These are phyloP conservation scores for Aspergillus ellipticus DNA, from an alignment of 495 filamentous ascomycete genomes.

Conservation along the genomic window DNA sequence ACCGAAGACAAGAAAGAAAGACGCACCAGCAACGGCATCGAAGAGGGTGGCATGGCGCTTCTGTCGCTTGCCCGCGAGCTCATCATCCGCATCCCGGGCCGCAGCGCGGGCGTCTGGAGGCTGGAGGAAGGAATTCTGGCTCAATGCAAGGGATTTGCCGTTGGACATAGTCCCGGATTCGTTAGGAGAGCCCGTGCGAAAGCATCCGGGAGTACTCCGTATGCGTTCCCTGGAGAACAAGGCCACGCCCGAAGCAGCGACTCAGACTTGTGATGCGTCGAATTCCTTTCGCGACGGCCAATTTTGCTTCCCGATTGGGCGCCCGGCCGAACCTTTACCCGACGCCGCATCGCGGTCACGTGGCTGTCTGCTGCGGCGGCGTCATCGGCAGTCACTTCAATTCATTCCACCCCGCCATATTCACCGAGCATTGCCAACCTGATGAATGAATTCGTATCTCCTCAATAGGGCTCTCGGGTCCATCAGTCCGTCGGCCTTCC, in stretches of 20 bases:
- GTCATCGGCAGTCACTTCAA: no score
- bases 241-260: no score
- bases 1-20: neutral
- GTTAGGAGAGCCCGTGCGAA: neutral
- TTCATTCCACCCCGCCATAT: neutral
- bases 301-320: neutral
- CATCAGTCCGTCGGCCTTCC: constrained; percentile 56
- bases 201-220: constrained; percentile 6
- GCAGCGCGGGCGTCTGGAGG: constrained; percentile 7
- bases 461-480: constrained; percentile 67
- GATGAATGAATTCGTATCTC: constrained; percentile 79
- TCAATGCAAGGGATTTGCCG: constrained; percentile 19
- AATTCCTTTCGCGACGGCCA: neutral
- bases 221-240: neutral
- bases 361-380: no score
- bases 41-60: constrained; percentile 58
- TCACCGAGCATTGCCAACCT: neutral
- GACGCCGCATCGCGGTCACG: neutral
- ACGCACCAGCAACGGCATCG: constrained; percentile 73
- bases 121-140: constrained; percentile 20
- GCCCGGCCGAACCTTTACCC: constrained; percentile 6
- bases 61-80: constrained; percentile 12
- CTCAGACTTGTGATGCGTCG: neutral
- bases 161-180: constrained; percentile 18
- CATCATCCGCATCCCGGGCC: constrained; percentile 2